Evolutionary conservation across 345 rosid species (phyloP).

Genomic region (Gossypium raimondii): DNA sequence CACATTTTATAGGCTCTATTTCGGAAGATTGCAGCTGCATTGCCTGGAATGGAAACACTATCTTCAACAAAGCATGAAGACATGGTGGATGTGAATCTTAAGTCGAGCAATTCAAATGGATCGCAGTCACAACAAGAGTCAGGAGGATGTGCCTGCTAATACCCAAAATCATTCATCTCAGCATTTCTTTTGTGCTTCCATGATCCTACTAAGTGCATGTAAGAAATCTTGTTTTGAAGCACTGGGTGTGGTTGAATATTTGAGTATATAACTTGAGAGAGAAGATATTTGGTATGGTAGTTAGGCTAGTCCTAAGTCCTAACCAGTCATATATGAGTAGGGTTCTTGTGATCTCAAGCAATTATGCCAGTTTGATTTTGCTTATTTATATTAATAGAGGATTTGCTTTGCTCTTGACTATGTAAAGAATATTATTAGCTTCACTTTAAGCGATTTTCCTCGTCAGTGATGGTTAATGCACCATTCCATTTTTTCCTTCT

Average conservation of each 20-base stretch:
- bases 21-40: conserved; percentile 87
- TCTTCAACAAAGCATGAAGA: conserved; percentile 89
- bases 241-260: not conserved
- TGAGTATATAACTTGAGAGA: conserved; percentile 9
- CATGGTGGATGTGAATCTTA: conserved; percentile 90
- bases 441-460: not conserved
- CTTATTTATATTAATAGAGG: not conserved
- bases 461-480: too few relatives aligned
- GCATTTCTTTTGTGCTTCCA: not conserved
- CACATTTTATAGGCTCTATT: conserved; percentile 52
- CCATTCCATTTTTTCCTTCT: too few relatives aligned
- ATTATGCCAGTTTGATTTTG: not conserved
- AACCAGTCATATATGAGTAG: conserved; percentile 17
- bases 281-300: conserved; percentile 18
- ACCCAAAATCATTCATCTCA: not conserved
- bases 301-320: conserved; percentile 24
- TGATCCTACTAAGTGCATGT: conserved; percentile 21
- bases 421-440: not conserved
- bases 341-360: conserved; percentile 1
- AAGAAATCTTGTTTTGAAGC: conserved; percentile 22
- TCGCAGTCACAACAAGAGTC: conserved; percentile 62
- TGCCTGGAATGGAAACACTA: conserved; percentile 91
- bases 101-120: conserved; percentile 61
- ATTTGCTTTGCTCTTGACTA: not conserved
- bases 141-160: conserved; percentile 78